Base-by-base conservation (phyloP, 345 rosid species). In the Brassica rapa region DNA sequence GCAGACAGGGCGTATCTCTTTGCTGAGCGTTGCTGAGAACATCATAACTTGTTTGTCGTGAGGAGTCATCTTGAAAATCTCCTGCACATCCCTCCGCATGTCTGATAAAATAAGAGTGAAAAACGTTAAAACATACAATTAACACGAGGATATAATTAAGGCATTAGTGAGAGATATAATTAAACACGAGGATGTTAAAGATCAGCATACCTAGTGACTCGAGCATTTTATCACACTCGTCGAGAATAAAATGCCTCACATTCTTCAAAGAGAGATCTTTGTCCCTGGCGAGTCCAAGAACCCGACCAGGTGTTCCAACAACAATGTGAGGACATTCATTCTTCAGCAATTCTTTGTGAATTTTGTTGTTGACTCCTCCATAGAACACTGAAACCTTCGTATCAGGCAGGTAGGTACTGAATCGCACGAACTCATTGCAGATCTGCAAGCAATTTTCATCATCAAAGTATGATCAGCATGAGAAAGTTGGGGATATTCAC, bases 21-120 rank as follows among this genome's bases (percentile, higher is more conserved):
- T 96, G 97, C 98, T 96, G 83, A 96, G 99, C 0, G 99, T 96
- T 15, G 99, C 98, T 67, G 98, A 96, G 81, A 96, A 96, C 99
- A 96, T 96, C 99, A 96, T 96, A 16, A 96, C 99, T 87, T 96
- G 99, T 84, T 96, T 96, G 70, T 96, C 99, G 53, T 93, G 98
- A n/a, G 99, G 99, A 21, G 99, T 96, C 99, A 91, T 86, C 86
- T 96, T 96, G 85, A 96, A 96, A 33, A 96, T 95, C 86, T 93
- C 98, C 82, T 96, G 99, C 77, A 96, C 97, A 85, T 96, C 99
- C 68, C 92, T 90, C 75, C 98, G 83, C 98, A 96, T 96, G 71
- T 96, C 99, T 96, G 89, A 7, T 3, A 9, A 25, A 67, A n/a
- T n/a, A n/a, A n/a, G n/a, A n/a, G n/a, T n/a, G n/a, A 8, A 0